Percentiles rank a stretch among this genome's conserved stretches.
These are phyloP conservation scores for Scytalidium sp. DNA, from an alignment of 2,329 filamentous ascomycete genomes.

Conservation along the genomic window DNA sequence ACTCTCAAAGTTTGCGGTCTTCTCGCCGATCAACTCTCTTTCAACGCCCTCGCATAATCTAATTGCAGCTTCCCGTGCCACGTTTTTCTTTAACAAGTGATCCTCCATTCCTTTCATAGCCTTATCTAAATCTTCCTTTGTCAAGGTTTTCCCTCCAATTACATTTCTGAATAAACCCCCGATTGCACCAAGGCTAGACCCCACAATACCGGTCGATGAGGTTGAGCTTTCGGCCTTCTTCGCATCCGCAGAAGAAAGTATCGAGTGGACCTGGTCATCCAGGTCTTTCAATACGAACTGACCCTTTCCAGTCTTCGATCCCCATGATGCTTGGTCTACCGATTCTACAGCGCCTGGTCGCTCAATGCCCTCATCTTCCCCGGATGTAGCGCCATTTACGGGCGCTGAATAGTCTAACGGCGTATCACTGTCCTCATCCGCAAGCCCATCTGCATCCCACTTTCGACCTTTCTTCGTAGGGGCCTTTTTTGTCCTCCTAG, in stretches of 20 bases:
- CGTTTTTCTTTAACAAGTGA: slow-evolving; percentile 91
- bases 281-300: slow-evolving; percentile 93
- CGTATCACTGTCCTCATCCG: slow-evolving; percentile 73
- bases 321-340: slow-evolving; percentile 79
- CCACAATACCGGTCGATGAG: slow-evolving; percentile 63
- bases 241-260: slow-evolving; percentile 76
- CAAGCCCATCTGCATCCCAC: slow-evolving; percentile 87
- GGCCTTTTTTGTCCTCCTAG: slow-evolving; percentile 54
- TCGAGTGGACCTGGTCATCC: slow-evolving; percentile 88
- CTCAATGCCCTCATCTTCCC: slow-evolving; percentile 45
- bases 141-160: slow-evolving; percentile 89
- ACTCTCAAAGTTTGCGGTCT: slow-evolving; percentile 87
- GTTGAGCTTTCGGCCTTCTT: slow-evolving; percentile 46
- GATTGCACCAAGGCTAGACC: slow-evolving; percentile 77
- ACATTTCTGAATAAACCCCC: slow-evolving; percentile 91
- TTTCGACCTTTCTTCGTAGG: slow-evolving; percentile 79
- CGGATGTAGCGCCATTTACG: slow-evolving; percentile 49
- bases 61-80: slow-evolving; percentile 89
- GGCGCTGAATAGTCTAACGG: slow-evolving; percentile 86
- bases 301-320: slow-evolving; percentile 78
- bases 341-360: slow-evolving; percentile 64
- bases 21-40: slow-evolving; percentile 83
- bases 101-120: slow-evolving; percentile 96
- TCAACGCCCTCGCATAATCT: slow-evolving; percentile 90
- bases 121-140: slow-evolving; percentile 84